These are phyloP conservation scores for Lathyrus oleraceus DNA, from an alignment of 306 rosid species.

Conservation along the genomic window DNA sequence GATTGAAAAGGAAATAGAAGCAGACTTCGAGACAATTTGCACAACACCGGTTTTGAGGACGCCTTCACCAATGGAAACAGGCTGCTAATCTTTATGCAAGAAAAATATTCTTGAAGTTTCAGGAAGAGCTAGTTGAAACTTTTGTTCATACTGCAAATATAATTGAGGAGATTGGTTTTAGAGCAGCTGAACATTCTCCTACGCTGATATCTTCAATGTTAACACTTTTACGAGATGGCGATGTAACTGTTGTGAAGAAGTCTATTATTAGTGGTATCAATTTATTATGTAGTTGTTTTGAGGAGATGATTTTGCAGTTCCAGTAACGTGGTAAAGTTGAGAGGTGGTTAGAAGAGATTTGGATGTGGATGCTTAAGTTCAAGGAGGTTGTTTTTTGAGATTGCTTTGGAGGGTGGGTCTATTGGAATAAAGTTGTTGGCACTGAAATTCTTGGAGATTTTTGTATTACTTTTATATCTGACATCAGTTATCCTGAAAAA, in stretches of 20 bases:
- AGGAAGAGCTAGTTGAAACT: conserved; percentile 93
- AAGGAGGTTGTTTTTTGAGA: conserved; percentile 76
- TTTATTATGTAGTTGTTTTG: conserved; percentile 60
- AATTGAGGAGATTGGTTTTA: conserved; percentile 80
- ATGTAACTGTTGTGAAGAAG: conserved; percentile 56
- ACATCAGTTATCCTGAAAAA: conserved; percentile 58
- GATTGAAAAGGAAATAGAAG: too few relatives aligned
- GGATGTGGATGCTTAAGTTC: conserved; percentile 87
- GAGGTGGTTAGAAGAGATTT: conserved; percentile 96
- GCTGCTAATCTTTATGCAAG: conserved; percentile 85
- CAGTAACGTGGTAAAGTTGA: conserved; percentile 81
- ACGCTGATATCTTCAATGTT: conserved; percentile 60
- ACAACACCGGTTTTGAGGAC: conserved; percentile 74
- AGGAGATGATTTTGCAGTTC: conserved; percentile 82
- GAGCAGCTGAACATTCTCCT: conserved; percentile 68
- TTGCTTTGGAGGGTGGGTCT: conserved; percentile 85
- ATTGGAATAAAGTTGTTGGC: conserved; percentile 74
- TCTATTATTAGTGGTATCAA: conserved; percentile 71
- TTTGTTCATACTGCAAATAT: conserved; percentile 88
- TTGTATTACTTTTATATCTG: conserved; percentile 71
- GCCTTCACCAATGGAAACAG: conserved; percentile 97
- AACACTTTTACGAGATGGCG: conserved; percentile 65
- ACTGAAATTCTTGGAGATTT: conserved; percentile 86
- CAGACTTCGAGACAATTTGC: too few relatives aligned
- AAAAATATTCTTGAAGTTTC: conserved; percentile 76